phyloP scores from a whole-genome alignment of 2,329 filamentous ascomycete species.

The Phyllosticta citriasiana region DNA sequence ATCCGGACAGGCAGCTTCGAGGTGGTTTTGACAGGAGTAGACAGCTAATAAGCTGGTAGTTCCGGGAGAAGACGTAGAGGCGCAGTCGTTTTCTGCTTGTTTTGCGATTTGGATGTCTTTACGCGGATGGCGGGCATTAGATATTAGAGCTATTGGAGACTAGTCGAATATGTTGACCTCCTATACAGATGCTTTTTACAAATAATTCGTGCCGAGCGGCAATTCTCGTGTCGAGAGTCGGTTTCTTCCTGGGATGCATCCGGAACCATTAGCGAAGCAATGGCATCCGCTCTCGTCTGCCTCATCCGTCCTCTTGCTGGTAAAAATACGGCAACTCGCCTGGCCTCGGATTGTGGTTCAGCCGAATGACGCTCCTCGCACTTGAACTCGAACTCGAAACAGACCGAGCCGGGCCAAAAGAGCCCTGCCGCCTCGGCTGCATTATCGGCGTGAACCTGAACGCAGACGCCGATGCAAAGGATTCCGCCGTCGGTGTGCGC shows the following conservation, averaged over 20 bases:
- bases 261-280: no score
- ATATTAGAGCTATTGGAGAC: neutral
- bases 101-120: neutral
- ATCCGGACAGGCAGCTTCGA: conserved; percentile 73
- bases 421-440: neutral
- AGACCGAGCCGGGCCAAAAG: neutral
- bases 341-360: conserved; percentile 7
- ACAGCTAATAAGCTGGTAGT: conserved; percentile 77
- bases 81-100: neutral
- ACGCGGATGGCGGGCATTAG: neutral
- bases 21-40: conserved; percentile 81
- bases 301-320: conserved; percentile 6
- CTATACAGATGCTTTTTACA: neutral
- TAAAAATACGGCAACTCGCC: conserved; percentile 7
- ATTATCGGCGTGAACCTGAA: neutral
- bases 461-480: neutral
- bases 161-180: neutral
- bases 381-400: neutral
- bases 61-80: neutral
- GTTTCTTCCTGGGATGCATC: neutral
- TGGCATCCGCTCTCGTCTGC: neutral
- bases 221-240: neutral
- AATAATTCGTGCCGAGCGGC: neutral
- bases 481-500: neutral
- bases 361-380: conserved; percentile 8